These are phyloP conservation scores for Samsoniella hepiali DNA, from an alignment of 2,329 filamentous ascomycete genomes.

Conservation along the genomic window DNA sequence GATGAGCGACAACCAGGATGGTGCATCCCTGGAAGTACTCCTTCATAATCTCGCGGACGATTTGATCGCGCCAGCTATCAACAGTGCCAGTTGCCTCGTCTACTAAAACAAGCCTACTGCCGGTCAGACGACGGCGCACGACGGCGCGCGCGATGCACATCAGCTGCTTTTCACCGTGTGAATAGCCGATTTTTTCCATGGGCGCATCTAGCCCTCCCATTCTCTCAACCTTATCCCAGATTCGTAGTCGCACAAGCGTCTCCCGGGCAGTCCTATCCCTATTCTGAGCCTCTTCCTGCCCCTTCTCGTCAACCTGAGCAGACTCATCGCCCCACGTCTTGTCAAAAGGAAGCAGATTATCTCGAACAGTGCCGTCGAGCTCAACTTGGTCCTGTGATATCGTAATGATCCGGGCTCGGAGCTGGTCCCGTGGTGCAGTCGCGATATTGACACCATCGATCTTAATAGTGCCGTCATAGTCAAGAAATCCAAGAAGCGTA, in stretches of 20 bases:
- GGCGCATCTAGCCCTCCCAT: not conserved
- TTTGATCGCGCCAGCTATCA: not conserved
- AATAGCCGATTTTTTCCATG: not conserved
- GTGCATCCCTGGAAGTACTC: constrained; percentile 7
- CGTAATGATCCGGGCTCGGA: constrained; percentile 9
- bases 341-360: not conserved
- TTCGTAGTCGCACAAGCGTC: not conserved
- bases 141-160: constrained; percentile 13
- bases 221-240: not conserved
- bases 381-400: constrained; percentile 24
- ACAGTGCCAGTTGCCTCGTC: constrained; percentile 10
- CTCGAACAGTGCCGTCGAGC: constrained; percentile 12
- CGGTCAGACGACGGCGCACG: not conserved
- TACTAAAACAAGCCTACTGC: constrained; percentile 3
- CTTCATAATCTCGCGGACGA: constrained; percentile 7
- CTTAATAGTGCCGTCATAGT: not conserved
- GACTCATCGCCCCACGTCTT: not conserved
- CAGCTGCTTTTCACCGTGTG: constrained; percentile 15
- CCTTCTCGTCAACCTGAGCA: not conserved
- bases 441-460: constrained; percentile 6
- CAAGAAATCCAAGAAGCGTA: not conserved
- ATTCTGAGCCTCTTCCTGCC: not conserved
- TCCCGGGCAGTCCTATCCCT: not conserved
- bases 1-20: constrained; percentile 4
- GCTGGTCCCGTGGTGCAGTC: not conserved